Conservation (phyloP, 2,329 filamentous ascomycete species). For the Colletotrichum simmondsii region DNA sequence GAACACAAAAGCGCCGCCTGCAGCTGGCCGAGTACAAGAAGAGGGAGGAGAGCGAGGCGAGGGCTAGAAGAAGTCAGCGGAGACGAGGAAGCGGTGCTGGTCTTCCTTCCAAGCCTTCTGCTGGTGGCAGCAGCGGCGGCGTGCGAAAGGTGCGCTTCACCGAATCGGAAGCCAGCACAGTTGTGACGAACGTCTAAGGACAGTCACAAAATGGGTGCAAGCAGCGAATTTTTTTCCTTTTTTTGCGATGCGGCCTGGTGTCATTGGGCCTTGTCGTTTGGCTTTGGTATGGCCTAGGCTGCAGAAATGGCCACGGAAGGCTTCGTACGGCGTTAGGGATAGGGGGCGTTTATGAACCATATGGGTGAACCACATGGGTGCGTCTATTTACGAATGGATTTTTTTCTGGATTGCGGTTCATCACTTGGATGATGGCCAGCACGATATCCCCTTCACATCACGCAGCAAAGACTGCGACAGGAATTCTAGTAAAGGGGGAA, state of each 20-base stretch:
- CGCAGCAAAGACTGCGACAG: background rate
- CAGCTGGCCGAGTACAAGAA: slow-evolving; percentile 72
- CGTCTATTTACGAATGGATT: background rate
- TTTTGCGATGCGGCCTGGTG: background rate
- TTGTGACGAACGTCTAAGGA: slow-evolving; percentile 23
- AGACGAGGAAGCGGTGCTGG: slow-evolving; percentile 50
- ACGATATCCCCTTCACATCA: slow-evolving; percentile 1
- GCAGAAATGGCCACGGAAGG: background rate
- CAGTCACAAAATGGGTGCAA: background rate
- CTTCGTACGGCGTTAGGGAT: slow-evolving; percentile 7
- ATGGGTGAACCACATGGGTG: background rate
- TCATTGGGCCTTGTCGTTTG: background rate
- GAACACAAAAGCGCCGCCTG: slow-evolving; percentile 66
- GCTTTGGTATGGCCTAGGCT: background rate
- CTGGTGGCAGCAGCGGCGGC: slow-evolving; percentile 39
- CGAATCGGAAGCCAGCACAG: slow-evolving; percentile 46
- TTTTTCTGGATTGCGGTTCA: background rate
- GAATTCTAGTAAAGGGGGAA: background rate
- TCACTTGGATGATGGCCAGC: slow-evolving; percentile 13
- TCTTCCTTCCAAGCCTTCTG: slow-evolving; percentile 30
- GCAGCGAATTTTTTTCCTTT: background rate
- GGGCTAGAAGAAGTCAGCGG: slow-evolving; percentile 64
- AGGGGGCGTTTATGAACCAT: background rate
- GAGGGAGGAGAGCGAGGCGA: slow-evolving; percentile 69
- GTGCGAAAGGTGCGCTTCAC: slow-evolving; percentile 53